Evolutionary conservation across 805 yeast species (phyloP).

Genomic region (Schwanniomyces polymorphus): DNA sequence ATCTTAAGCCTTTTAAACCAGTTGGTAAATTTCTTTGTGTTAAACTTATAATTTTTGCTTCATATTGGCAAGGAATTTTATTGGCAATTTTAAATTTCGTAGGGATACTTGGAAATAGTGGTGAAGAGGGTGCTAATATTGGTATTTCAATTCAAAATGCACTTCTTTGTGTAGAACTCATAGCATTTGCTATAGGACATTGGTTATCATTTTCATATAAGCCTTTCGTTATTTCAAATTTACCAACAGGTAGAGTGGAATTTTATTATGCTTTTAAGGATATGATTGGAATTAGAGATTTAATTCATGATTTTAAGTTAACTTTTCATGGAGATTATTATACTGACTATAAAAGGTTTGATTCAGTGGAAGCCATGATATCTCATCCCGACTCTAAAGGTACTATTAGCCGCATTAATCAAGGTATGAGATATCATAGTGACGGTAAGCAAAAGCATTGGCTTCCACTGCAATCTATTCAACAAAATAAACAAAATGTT

Average conservation of each 20-base stretch:
- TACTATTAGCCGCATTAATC: slow-evolving; percentile 67
- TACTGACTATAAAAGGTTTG: slow-evolving; percentile 74
- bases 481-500: slow-evolving; percentile 8
- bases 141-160: slow-evolving; percentile 75
- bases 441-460: slow-evolving; percentile 84
- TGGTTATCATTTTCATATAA: slow-evolving; percentile 78
- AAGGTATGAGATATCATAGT: slow-evolving; percentile 78
- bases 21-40: slow-evolving; percentile 93
- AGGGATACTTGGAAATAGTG: slow-evolving; percentile 37
- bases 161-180: slow-evolving; percentile 76
- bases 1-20: slow-evolving; percentile 78
- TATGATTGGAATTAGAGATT: slow-evolving; percentile 73
- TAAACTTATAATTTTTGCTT: slow-evolving; percentile 90
- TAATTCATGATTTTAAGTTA: slow-evolving; percentile 75
- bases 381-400: slow-evolving; percentile 69
- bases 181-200: slow-evolving; percentile 87
- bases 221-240: slow-evolving; percentile 60
- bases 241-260: slow-evolving; percentile 70
- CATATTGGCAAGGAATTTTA: slow-evolving; percentile 92
- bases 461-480: slow-evolving; percentile 41
- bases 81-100: slow-evolving; percentile 53
- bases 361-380: slow-evolving; percentile 69
- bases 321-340: slow-evolving; percentile 69
- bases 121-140: slow-evolving; percentile 24
- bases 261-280: slow-evolving; percentile 70